Evolutionary conservation across 2,329 filamentous ascomycete genomes (phyloP), one percentile per base, ranked within the genome.

Genomic region (Xylaria digitata): DNA sequence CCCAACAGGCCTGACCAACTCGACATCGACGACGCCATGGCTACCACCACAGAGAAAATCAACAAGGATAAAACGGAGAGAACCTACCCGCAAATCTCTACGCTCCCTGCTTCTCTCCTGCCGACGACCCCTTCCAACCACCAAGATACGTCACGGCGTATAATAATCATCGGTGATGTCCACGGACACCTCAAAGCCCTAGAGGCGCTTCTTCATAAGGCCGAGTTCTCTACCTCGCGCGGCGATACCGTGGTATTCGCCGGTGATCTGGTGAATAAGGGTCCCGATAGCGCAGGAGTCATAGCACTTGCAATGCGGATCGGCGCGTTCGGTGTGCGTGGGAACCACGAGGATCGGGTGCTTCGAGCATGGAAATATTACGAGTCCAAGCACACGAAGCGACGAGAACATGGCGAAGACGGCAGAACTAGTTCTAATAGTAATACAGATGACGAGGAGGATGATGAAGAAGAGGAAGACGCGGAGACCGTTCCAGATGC

Each of bases 311-410:
- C 93, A 43, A 91, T 93, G 77, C 80, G 86, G 15, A 81, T 95
- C 43, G 87, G 87, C 57, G 94, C 95, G 23, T 92, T 90, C 34
- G 92, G 89, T 69, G 93, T 98, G 8, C 90, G 95, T 57, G 96
- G 96, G 19, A 97, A 97, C 80, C 92, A 97, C 80, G 96, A 99
- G 77, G 94, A 98, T 77, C 86, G 89, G 23, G 84, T 97, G 21
- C 84, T 98, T n/a, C 84, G 90, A 8, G 85, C 89, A 1, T 86
- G 89, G 67, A 82, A 83, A 32, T 75, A 78, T 42, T 50, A 46
- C 2, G 56, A 57, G 32, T 40, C 32, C 2, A 62, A 57, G 52
- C 49, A 55, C 53, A 55, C 43, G 26, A 63, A 17, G 65, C 42
- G 48, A 48, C 45, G 43, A 65, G 40, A 32, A 8, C 4, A 40